Conservation (phyloP, 192 early-diverging fungal species). For the Backusella sp. region DNA sequence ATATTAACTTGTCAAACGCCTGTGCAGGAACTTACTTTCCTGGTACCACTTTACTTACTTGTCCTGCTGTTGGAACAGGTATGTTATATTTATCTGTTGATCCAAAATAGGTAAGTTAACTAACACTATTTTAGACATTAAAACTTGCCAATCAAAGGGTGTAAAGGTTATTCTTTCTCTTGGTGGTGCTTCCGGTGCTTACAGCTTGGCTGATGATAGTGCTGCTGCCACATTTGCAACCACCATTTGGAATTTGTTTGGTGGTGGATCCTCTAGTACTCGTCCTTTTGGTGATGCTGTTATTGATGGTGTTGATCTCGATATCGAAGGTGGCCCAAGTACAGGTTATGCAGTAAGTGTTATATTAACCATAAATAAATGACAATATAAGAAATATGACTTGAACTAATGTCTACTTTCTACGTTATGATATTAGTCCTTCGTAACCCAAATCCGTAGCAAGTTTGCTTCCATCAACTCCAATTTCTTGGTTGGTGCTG, state of each 20-base stretch:
- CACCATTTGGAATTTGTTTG: conserved; percentile 75
- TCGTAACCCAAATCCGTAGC: conserved; percentile 56
- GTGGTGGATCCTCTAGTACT: conserved; percentile 56
- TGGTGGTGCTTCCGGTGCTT: conserved; percentile 65
- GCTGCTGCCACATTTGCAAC: conserved; percentile 62
- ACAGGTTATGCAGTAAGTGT: conserved; percentile 48
- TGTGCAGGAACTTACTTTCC: conserved; percentile 50
- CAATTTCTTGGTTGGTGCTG: conserved; percentile 58
- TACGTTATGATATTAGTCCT: conserved; percentile 19
- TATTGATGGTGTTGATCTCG: conserved; percentile 50
- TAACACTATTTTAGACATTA: conserved; percentile 47
- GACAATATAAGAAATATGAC: neutral
- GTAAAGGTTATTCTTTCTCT: conserved; percentile 74
- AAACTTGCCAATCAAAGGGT: conserved; percentile 68
- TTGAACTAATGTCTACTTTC: neutral
- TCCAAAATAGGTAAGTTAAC: neutral
- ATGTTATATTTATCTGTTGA: neutral
- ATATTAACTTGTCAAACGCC: conserved; percentile 67
- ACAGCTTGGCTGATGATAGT: conserved; percentile 55
- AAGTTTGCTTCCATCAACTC: conserved; percentile 38
- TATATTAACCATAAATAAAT: neutral
- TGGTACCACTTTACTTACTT: conserved; percentile 63
- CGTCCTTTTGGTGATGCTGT: conserved; percentile 71
- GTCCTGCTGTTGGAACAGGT: conserved; percentile 58
- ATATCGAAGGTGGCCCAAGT: conserved; percentile 67